A percentile compares a stretch with the other conserved stretches of the same genome.
These are phyloP conservation scores for Dothideomycetes sp. DNA, from an alignment of 2,329 filamentous ascomycete species.

Conservation along the genomic window DNA sequence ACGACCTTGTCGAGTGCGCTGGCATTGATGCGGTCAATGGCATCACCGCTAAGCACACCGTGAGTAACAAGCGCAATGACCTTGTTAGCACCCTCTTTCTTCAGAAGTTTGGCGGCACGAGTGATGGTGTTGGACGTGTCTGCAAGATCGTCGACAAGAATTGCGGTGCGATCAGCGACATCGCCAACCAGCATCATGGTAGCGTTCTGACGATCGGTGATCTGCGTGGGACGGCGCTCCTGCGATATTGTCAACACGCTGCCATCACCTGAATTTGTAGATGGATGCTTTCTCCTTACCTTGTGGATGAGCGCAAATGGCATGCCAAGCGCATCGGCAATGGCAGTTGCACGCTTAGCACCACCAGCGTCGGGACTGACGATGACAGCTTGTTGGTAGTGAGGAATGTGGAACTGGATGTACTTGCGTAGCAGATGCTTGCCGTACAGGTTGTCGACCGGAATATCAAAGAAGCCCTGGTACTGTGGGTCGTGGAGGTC, in stretches of 20 bases:
- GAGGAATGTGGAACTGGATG: slow-evolving; percentile 71
- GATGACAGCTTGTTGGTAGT: slow-evolving; percentile 78
- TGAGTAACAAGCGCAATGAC: slow-evolving; percentile 93
- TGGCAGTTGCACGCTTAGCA: slow-evolving; percentile 89
- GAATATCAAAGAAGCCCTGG: slow-evolving; percentile 97
- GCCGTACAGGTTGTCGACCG: slow-evolving; percentile 94
- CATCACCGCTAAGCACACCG: slow-evolving; percentile 89
- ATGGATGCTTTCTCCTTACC: slow-evolving; percentile 49
- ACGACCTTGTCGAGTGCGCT: slow-evolving; percentile 88
- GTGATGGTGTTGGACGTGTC: slow-evolving; percentile 98
- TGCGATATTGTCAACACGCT: slow-evolving; percentile 28
- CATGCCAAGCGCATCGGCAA: slow-evolving; percentile 86
- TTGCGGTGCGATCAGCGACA: slow-evolving; percentile 70
- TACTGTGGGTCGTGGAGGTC: slow-evolving; percentile 95
- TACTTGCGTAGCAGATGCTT: slow-evolving; percentile 61
- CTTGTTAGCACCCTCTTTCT: slow-evolving; percentile 79
- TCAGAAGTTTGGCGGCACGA: slow-evolving; percentile 88
- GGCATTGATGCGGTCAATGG: slow-evolving; percentile 86
- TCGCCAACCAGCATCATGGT: slow-evolving; percentile 95
- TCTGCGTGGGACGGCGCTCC: slow-evolving; percentile 83
- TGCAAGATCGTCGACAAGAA: slow-evolving; percentile 86
- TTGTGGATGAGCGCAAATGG: slow-evolving; percentile 98
- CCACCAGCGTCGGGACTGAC: slow-evolving; percentile 95
- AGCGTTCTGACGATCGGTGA: slow-evolving; percentile 68
- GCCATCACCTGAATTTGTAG: not conserved